Evolutionary conservation across 2,329 filamentous ascomycete genomes (phyloP), one percentile per base, ranked within the genome.

Genomic region (Botrytis medusae): DNA sequence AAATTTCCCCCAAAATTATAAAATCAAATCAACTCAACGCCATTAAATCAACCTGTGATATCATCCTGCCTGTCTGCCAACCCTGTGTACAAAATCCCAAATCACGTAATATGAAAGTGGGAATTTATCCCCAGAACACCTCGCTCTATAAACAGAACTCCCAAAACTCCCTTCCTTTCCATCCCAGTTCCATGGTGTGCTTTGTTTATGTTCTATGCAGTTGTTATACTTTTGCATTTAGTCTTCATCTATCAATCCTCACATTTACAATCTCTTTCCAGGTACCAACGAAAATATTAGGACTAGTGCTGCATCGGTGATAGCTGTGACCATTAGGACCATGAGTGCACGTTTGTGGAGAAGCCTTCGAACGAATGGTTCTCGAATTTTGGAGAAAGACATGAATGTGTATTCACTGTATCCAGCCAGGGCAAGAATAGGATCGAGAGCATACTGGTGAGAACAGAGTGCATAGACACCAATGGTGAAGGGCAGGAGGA

Each of bases 331-430:
- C 14, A 89, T 85, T 22, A 98, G 84, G 22, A 96, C 93, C 84
- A 96, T 94, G 61, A 93, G 81, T 0, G 96, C 91, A 74, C 96
- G 92, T 81, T 95, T 95, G 77, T 90, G 90, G 72, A 99, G 87
- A 32, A 98, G 89, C 80, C 90, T 93, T 76, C 93, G 92, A 72
- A 99, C 92, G 81, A 96, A 99, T 0, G 94, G 93, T 83, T 99
- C 96, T 72, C 93, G 90, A 76, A 98, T 93, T 59, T 90, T 89
- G 37, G 93, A 92, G 85, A 97, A 98, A 82, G 91, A 93, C 86
- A 98, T 95, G 69, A 97, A 94, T 0, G 95, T 98, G 84, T 98
- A 98, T 84, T 99, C 97, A 85, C 95, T 98, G 82, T 91, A 92
- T 51, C 95, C 95, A n/a, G 93, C 82, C 32, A 98, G 87, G 7